These are phyloP conservation scores for Linnemannia exigua DNA, from an alignment of 192 early-diverging fungal species.

Conservation along the genomic window DNA sequence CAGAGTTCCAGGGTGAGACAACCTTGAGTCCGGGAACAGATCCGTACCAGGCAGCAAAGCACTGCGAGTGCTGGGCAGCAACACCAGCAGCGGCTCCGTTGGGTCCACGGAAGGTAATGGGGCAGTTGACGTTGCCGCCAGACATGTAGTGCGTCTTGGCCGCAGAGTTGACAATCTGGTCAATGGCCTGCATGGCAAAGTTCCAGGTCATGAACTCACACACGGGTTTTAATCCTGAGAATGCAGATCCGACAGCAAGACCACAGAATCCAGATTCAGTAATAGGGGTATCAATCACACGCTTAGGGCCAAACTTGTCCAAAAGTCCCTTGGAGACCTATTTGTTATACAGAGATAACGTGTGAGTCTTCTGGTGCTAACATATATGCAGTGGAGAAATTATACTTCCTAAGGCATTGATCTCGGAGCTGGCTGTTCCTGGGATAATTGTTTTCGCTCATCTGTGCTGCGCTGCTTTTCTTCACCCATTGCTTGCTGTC, in stretches of 20 bases:
- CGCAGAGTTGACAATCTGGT: conserved; percentile 98
- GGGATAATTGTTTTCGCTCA: background rate
- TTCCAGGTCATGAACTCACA: conserved; percentile 99
- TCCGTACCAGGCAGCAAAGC: conserved; percentile 98
- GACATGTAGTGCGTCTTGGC: conserved; percentile 99
- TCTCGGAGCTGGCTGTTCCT: too few relatives aligned
- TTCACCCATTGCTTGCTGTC: too few relatives aligned
- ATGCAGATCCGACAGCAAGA: conserved; percentile 93
- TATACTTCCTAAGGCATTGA: too few relatives aligned
- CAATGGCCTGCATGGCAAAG: conserved; percentile 99
- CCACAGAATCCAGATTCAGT: conserved; percentile 98
- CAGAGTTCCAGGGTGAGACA: conserved; percentile 92
- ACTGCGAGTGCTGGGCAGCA: conserved; percentile 97
- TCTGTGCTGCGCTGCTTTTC: too few relatives aligned
- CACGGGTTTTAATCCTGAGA: conserved; percentile 92
- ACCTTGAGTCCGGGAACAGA: conserved; percentile 97
- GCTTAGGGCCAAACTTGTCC: conserved; percentile 96
- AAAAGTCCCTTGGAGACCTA: conserved; percentile 95
- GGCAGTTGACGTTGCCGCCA: conserved; percentile 85
- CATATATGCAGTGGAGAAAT: too few relatives aligned
- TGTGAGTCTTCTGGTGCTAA: too few relatives aligned
- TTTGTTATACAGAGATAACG: background rate
- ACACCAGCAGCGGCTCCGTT: conserved; percentile 98
- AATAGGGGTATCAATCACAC: conserved; percentile 97
- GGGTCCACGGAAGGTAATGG: conserved; percentile 97